A percentile compares a stretch with the other conserved stretches of the same genome.
phyloP scores from a whole-genome alignment of 768 basidiomycete genomes.

The Calocybe cyanea region DNA sequence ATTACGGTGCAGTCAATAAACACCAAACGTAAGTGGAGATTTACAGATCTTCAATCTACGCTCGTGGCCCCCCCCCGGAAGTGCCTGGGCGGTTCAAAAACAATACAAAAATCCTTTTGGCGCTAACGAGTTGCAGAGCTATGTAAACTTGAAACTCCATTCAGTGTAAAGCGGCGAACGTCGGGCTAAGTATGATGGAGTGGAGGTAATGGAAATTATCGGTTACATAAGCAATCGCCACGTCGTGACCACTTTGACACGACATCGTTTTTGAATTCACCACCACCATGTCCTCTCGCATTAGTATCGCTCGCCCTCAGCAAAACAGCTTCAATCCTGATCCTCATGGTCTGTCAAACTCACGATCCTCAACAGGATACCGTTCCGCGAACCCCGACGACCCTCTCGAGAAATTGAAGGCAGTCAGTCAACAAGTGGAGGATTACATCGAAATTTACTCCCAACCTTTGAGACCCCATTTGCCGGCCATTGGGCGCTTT shows the following conservation, averaged over 20 bases:
- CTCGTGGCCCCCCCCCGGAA: no score
- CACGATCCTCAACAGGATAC: conserved; percentile 66
- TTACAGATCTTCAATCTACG: no score
- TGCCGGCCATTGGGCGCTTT: conserved; percentile 94
- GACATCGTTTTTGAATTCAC: conserved; percentile 28
- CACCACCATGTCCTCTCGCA: conserved; percentile 74
- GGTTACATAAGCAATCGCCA: conserved; percentile 40
- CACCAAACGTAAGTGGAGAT: no score
- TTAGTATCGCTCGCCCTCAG: conserved; percentile 75
- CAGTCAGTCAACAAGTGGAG: conserved; percentile 73
- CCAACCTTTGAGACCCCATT: conserved; percentile 88
- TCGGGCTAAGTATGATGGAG: neutral
- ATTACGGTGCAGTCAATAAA: no score
- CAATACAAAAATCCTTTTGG: no score
- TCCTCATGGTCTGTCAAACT: conserved; percentile 78
- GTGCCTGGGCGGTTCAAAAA: no score
- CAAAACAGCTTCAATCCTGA: conserved; percentile 57
- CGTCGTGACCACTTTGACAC: conserved; percentile 46
- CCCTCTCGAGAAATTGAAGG: conserved; percentile 74
- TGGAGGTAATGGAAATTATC: neutral
- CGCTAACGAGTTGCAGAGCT: no score
- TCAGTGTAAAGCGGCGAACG: neutral
- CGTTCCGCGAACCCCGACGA: conserved; percentile 78
- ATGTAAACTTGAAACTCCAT: no score
- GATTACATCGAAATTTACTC: conserved; percentile 91